Evolutionary conservation across 2,329 filamentous ascomycete species (phyloP).

Genomic region (Emmonsiellopsis sp.): DNA sequence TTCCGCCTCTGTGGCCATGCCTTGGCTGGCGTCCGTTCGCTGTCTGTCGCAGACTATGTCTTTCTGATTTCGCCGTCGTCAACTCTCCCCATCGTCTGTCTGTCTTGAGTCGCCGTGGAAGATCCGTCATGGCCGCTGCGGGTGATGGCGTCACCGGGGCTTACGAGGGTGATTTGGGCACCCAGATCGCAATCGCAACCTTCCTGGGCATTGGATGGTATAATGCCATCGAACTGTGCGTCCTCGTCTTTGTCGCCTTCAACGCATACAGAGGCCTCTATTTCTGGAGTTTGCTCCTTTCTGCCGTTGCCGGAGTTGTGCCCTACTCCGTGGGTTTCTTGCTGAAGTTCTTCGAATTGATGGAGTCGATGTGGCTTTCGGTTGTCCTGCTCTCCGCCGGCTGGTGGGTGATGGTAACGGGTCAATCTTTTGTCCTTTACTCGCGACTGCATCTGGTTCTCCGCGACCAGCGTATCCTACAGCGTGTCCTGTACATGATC

Average conservation of each 20-base stretch:
- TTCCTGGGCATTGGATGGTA: conserved; percentile 42
- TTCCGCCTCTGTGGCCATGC: background rate
- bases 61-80: background rate
- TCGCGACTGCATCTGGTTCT: conserved; percentile 32
- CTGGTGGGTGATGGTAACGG: conserved; percentile 30
- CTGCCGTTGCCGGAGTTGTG: conserved; percentile 35
- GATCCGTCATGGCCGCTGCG: background rate
- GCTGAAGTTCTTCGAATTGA: conserved; percentile 38
- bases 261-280: conserved; percentile 38
- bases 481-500: conserved; percentile 29
- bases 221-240: conserved; percentile 41
- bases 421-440: conserved; percentile 33
- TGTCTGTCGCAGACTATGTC: background rate
- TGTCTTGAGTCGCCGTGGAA: background rate
- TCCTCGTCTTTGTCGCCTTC: conserved; percentile 43
- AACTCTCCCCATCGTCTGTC: background rate
- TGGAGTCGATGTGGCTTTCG: conserved; percentile 34
- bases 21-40: background rate
- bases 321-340: conserved; percentile 40
- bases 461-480: conserved; percentile 20
- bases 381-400: conserved; percentile 25
- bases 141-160: conserved; percentile 31
- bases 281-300: conserved; percentile 42
- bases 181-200: conserved; percentile 37
- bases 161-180: conserved; percentile 24